These are phyloP conservation scores for Crucibulum laeve DNA, from an alignment of 768 basidiomycete species.

Conservation along the genomic window DNA sequence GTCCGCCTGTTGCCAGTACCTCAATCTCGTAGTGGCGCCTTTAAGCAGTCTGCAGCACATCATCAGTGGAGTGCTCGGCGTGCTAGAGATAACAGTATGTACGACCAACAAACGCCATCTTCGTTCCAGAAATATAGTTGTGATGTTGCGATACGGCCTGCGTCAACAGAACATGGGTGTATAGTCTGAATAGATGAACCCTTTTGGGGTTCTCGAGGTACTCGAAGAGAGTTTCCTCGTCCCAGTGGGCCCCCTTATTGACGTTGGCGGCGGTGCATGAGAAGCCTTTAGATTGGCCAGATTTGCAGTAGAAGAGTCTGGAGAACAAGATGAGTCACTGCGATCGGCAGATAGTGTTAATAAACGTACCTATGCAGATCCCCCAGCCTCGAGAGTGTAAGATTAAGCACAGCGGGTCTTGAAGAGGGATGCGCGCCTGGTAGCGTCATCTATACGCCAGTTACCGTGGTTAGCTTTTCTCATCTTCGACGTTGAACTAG, in stretches of 20 bases:
- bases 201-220: conserved; percentile 98
- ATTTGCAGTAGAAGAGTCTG: conserved; percentile 82
- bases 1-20: no score
- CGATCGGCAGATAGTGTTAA: not conserved
- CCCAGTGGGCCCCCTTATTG: conserved; percentile 89
- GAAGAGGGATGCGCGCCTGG: conserved; percentile 92
- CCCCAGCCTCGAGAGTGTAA: conserved; percentile 79
- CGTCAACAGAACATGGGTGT: not conserved
- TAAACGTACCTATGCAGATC: conserved; percentile 83
- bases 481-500: no score
- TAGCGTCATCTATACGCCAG: conserved; percentile 78
- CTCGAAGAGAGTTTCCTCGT: conserved; percentile 83
- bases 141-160: not conserved
- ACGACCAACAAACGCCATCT: conserved; percentile 98
- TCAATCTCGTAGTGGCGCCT: no score
- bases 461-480: no score
- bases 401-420: conserved; percentile 95
- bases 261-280: conserved; percentile 93
- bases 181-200: conserved; percentile 36
- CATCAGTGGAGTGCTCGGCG: no score
- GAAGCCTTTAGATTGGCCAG: conserved; percentile 82
- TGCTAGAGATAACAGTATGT: no score
- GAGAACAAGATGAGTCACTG: not conserved
- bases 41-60: no score
- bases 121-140: conserved; percentile 92